These are phyloP conservation scores for Eucalyptus leucophloia DNA, from an alignment of 345 rosid species.

Conservation along the genomic window DNA sequence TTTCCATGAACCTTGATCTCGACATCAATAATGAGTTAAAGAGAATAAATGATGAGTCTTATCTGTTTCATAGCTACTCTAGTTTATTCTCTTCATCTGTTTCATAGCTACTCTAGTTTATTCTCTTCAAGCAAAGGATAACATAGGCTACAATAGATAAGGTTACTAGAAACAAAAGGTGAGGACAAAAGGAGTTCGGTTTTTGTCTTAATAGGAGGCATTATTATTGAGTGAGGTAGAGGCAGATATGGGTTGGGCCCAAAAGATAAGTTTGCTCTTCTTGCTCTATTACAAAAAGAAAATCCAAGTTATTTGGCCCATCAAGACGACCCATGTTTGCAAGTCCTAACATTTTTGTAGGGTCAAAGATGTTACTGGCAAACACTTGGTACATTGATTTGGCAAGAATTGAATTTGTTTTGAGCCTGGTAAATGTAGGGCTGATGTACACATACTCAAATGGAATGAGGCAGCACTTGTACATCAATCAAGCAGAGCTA, in stretches of 20 bases:
- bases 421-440: slow-evolving; percentile 18
- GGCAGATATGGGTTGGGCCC: neutral
- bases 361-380: neutral
- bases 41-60: neutral
- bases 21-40: neutral
- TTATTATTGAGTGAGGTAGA: neutral
- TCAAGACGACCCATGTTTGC: neutral
- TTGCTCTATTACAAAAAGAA: neutral
- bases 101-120: neutral
- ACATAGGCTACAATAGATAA: neutral
- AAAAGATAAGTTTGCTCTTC: neutral
- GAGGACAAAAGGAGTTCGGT: neutral
- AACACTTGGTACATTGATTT: neutral
- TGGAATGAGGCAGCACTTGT: slow-evolving; percentile 58
- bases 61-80: neutral
- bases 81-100: neutral
- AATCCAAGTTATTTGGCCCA: neutral
- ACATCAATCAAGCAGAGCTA: slow-evolving; percentile 51
- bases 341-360: neutral
- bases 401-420: neutral
- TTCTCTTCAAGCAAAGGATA: neutral
- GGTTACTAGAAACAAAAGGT: neutral
- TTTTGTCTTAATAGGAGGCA: neutral
- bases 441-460: slow-evolving; percentile 60
- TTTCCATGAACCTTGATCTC: neutral